phyloP scores from a whole-genome alignment of 768 basidiomycete species.

The Aureoboletus auriporus region DNA sequence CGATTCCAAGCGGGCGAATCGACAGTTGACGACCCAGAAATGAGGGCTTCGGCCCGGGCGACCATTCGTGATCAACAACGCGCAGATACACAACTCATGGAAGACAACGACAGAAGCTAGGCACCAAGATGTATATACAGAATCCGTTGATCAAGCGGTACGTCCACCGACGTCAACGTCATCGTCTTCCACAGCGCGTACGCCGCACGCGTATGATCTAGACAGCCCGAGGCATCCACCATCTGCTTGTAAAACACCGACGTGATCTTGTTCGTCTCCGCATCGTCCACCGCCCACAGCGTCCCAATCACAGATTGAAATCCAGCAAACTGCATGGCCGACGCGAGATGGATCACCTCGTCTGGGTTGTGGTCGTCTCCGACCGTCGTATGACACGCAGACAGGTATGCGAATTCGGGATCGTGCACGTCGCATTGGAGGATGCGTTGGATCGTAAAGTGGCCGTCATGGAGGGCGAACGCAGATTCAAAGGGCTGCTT shows the following conservation, averaged over 20 bases:
- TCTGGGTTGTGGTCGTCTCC: constrained; percentile 15
- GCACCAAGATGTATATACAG: too few relatives aligned
- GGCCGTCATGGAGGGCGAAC: constrained; percentile 10
- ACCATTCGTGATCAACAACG: too few relatives aligned
- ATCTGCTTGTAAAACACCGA: constrained; percentile 1
- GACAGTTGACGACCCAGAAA: too few relatives aligned
- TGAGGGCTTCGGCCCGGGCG: too few relatives aligned
- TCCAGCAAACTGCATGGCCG: constrained; percentile 3
- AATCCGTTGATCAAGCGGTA: too few relatives aligned
- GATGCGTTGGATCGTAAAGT: constrained; percentile 8
- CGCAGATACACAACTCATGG: too few relatives aligned
- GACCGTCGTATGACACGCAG: constrained; percentile 23
- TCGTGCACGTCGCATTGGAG: neutral
- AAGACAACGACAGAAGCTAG: too few relatives aligned
- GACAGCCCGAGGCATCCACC: neutral
- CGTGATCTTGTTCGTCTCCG: neutral
- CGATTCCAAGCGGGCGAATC: too few relatives aligned
- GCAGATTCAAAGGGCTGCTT: constrained; percentile 14
- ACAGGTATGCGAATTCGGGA: constrained; percentile 18
- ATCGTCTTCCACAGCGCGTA: constrained; percentile 4
- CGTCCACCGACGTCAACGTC: neutral
- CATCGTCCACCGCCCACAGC: constrained; percentile 14
- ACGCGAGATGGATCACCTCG: constrained; percentile 5
- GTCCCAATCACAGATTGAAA: constrained; percentile 11
- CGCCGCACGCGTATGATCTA: constrained; percentile 5